Conservation (phyloP, 495 filamentous ascomycete genomes). For the Talaromyces adpressus region DNA sequence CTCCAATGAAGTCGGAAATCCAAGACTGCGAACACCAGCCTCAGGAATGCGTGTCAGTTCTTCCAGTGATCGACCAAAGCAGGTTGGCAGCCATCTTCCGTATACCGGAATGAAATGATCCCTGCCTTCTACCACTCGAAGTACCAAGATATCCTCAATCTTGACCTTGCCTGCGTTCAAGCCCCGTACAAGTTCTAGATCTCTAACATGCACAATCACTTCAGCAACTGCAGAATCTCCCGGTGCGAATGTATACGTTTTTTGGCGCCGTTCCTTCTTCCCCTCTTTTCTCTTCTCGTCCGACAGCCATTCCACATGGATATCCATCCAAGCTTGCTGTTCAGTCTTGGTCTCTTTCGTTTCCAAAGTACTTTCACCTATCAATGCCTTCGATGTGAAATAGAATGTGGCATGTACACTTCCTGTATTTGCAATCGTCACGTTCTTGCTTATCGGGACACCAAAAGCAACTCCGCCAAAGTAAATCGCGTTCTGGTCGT, state of each 20-base stretch:
- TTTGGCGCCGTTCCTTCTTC: constrained; percentile 21
- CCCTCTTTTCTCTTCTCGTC: constrained; percentile 25
- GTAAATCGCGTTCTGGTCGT: constrained; percentile 54
- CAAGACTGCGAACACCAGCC: constrained; percentile 54
- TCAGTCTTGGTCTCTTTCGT: constrained; percentile 18
- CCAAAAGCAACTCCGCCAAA: constrained; percentile 69
- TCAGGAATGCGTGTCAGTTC: constrained; percentile 82
- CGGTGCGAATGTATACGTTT: constrained; percentile 61
- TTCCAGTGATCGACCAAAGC: constrained; percentile 74
- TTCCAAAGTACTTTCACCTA: constrained; percentile 23
- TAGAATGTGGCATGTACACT: constrained; percentile 64
- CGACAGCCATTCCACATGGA: constrained; percentile 49
- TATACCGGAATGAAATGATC: constrained; percentile 86
- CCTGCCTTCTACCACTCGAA: constrained; percentile 77
- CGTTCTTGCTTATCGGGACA: constrained; percentile 49
- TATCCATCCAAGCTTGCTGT: constrained; percentile 57
- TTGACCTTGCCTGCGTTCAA: constrained; percentile 62
- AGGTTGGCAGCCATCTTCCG: constrained; percentile 72
- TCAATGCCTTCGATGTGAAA: constrained; percentile 64
- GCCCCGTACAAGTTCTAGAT: constrained; percentile 52
- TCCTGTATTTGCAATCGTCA: constrained; percentile 91
- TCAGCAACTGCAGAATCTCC: constrained; percentile 72
- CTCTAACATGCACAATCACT: constrained; percentile 55
- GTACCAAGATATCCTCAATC: constrained; percentile 80
- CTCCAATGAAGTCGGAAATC: constrained; percentile 16